Evolutionary conservation across 164 flowering plant species (phyloP), one percentile per base, ranked within the genome.

Genomic region (Aristolochia californica): DNA sequence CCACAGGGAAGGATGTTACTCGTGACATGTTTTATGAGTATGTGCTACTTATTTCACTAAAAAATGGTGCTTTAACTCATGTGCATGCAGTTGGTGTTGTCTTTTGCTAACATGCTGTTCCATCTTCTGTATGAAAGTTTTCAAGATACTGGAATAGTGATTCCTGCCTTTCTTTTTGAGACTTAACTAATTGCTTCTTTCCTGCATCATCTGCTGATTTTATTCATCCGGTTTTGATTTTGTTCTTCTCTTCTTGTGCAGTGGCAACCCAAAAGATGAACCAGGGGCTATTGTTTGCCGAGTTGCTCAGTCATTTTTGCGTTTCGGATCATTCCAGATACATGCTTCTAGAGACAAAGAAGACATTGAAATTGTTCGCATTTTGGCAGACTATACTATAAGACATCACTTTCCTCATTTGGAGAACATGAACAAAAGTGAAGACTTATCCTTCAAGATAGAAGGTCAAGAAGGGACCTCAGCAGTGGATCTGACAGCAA

Each of bases 1-100:
- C 91, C 7, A 94, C 99, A 15, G 99, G 99, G 56, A 87, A 87
- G 76, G 70, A 47, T 70, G 99, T 94, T 18, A 72, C 80, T n/a
- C 77, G 99, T 10, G 99, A 94, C 71, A 94, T 94, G 96, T 94
- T 94, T 60, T 93, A 91, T 72, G 98, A 91, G 98, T 91, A 88
- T 43, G 98, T 75, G 17, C 51, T n/a, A 9, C 21, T n/a, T n/a
- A n/a, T n/a, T n/a, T n/a, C n/a, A n/a, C n/a, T n/a, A n/a, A n/a
- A n/a, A n/a, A n/a, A n/a, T n/a, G n/a, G n/a, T n/a, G n/a, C n/a
- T n/a, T n/a, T n/a, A n/a, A n/a, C n/a, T n/a, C n/a, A n/a, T n/a
- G n/a, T n/a, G n/a, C n/a, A n/a, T n/a, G n/a, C n/a, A n/a, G n/a
- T n/a, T n/a, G n/a, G n/a, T n/a, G n/a, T n/a, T n/a, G n/a, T n/a